Evolutionary conservation across 2,329 filamentous ascomycete genomes (phyloP), one percentile per base, ranked within the genome.

Genomic region (Emmonsiellopsis sp.): DNA sequence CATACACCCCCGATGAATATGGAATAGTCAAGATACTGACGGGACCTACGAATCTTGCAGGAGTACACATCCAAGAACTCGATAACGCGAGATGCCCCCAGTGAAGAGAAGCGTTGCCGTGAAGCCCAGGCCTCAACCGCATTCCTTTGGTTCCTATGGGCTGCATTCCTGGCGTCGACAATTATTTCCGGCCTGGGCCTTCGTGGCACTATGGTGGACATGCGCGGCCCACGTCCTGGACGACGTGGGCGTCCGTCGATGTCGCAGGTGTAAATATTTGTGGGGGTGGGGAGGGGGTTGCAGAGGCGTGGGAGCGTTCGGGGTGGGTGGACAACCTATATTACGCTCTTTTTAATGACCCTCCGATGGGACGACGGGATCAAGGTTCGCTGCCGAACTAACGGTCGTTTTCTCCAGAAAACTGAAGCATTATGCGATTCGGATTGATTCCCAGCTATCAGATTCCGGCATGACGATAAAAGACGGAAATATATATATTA

Each of bases 121-220:
- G 76, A 79, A 63, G 75, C 74, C 8, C 75, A 79, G 61, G 76
- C 77, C 5, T 63, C 73, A 2, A 68, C 65, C 20, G 76, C 76
- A 0, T 79, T 79, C 67, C 65, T 79, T 48, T 79, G 75, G 75
- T 77, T 79, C 57, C 67, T 65, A 7, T 78, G 72, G 66, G 72
- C 67, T 40, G 61, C 70, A 5, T 79, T 72, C 56, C 64, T 71
- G 43, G 67, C 62, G 5, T 74, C 72, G 6, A 57, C 73, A 48
- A 55, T 73, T 51, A 59, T 75, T 51, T 75, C 72, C 1, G 52
- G 69, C 55, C 56, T 76, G 44, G 59, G 26, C 30, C 45, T 35
- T 5, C 46, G 52, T n/a, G 46, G 52, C 7, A 38, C 43, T 20
- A 37, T 44, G 52, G 38, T 20, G 11, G 46, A 54, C 3, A 51